These are phyloP conservation scores for Phytophthora niederhauseri DNA, from an alignment of 352 stramenopile species.

Conservation along the genomic window DNA sequence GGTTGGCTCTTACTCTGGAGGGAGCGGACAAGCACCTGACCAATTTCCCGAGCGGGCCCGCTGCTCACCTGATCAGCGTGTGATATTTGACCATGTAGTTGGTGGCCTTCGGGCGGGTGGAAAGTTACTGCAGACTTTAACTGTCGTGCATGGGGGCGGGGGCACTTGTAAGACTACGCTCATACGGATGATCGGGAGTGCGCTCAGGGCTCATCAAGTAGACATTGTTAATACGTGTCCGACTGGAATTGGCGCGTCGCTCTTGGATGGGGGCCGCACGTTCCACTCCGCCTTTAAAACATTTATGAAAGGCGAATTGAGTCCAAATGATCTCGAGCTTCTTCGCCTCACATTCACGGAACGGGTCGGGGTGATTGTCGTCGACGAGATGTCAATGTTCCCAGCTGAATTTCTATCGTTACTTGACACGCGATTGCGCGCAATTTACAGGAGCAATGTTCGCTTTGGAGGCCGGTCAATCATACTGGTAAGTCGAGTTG, in stretches of 20 bases:
- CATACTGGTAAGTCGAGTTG: not conserved
- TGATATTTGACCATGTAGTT: no score
- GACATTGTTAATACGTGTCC: conserved; percentile 9
- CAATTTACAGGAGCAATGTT: conserved; percentile 13
- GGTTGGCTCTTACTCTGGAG: no score
- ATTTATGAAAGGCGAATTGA: not conserved
- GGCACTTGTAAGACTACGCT: conserved; percentile 15
- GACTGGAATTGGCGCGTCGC: conserved; percentile 17
- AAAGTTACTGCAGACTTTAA: no score
- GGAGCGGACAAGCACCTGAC: no score
- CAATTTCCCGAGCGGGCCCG: no score
- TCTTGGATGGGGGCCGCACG: conserved; percentile 2
- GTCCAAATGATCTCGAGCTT: conserved; percentile 14
- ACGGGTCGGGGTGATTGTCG: conserved; percentile 20
- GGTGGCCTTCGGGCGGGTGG: no score
- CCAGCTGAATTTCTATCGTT: conserved; percentile 15
- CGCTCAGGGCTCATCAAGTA: not conserved
- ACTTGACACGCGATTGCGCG: conserved; percentile 16
- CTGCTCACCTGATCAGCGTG: no score
- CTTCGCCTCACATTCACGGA: conserved; percentile 24
- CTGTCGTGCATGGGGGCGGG: conserved; percentile 14
- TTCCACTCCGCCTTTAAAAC: conserved; percentile 18
- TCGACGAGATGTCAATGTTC: conserved; percentile 37
- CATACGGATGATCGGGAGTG: not conserved
- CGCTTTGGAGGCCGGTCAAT: conserved; percentile 25